Conservation (phyloP, 345 rosid species). For the Erysimum cheiranthoides region DNA sequence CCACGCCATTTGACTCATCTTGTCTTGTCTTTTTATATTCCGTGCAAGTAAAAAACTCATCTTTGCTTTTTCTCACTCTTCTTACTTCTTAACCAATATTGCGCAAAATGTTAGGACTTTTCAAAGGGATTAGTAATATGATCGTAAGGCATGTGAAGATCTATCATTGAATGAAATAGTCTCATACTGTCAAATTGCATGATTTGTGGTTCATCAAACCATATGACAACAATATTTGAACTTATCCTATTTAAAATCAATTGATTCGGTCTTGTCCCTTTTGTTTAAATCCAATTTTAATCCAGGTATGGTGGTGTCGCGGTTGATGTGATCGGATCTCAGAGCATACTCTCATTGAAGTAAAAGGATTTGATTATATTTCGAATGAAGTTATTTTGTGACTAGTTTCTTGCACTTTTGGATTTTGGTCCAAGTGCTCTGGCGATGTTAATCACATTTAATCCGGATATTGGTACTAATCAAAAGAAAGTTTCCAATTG, state of each 20-base stretch:
- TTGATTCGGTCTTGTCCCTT: not conserved
- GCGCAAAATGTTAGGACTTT: slow-evolving; percentile 22
- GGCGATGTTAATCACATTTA: no score
- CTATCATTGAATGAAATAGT: slow-evolving; percentile 18
- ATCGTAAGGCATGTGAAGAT: slow-evolving; percentile 29
- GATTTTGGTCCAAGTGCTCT: not conserved
- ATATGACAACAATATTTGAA: slow-evolving; percentile 14
- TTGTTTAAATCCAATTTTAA: not conserved
- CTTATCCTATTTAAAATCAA: not conserved
- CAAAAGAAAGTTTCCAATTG: no score
- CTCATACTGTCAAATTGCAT: not conserved
- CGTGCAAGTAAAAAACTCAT: slow-evolving; percentile 34
- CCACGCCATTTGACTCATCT: slow-evolving; percentile 33
- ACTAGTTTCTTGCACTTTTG: not conserved
- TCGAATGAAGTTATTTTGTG: not conserved
- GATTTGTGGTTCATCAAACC: slow-evolving; percentile 16
- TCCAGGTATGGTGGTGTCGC: no score
- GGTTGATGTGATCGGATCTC: not conserved
- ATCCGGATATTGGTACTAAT: no score
- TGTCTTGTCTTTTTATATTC: slow-evolving; percentile 1
- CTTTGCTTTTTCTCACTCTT: not conserved
- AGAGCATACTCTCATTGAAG: not conserved
- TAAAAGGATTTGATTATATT: not conserved
- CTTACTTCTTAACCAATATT: slow-evolving; percentile 21
- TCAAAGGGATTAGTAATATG: not conserved